A percentile compares a stretch with the other conserved stretches of the same genome.
Conservation (phyloP, 306 rosid genomes). For the Fragaria iinumae region DNA sequence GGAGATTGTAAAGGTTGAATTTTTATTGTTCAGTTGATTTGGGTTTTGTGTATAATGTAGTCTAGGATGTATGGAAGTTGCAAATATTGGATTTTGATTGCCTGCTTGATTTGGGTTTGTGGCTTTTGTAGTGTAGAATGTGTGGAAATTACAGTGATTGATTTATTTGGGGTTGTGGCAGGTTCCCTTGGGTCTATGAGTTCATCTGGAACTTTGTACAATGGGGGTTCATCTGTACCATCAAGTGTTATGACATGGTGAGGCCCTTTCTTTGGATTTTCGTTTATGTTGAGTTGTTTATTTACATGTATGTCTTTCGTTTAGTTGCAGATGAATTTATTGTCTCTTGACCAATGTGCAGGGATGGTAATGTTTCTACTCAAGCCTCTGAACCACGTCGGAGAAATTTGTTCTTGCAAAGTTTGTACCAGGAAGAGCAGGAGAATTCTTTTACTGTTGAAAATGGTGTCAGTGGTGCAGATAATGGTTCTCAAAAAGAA, state of each 20-base stretch:
- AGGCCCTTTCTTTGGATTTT: conserved; percentile 25
- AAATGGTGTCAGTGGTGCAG: conserved; percentile 30
- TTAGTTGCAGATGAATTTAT: conserved; percentile 23
- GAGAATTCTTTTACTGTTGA: conserved; percentile 26
- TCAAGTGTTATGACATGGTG: conserved; percentile 67
- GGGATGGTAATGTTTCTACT: conserved; percentile 75
- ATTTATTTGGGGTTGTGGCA: conserved; percentile 27
- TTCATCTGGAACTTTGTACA: conserved; percentile 64
- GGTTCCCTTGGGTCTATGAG: conserved; percentile 92
- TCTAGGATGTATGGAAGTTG: background rate
- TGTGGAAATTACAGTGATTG: background rate
- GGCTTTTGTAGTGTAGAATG: background rate
- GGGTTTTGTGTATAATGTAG: background rate
- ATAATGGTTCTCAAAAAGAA: conserved; percentile 32
- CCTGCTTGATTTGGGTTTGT: background rate
- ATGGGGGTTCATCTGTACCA: conserved; percentile 42
- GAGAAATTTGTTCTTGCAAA: conserved; percentile 73
- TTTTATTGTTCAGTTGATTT: background rate
- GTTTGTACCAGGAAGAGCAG: conserved; percentile 62
- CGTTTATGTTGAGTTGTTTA: background rate
- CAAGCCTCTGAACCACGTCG: conserved; percentile 50
- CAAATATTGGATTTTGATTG: conserved; percentile 1
- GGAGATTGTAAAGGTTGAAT: background rate
- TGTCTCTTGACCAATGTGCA: conserved; percentile 40
- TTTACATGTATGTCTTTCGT: background rate